Percentiles rank a stretch among this genome's conserved stretches.
These are phyloP conservation scores for Leucaena leucocephala DNA, from an alignment of 306 rosid species.

Conservation along the genomic window DNA sequence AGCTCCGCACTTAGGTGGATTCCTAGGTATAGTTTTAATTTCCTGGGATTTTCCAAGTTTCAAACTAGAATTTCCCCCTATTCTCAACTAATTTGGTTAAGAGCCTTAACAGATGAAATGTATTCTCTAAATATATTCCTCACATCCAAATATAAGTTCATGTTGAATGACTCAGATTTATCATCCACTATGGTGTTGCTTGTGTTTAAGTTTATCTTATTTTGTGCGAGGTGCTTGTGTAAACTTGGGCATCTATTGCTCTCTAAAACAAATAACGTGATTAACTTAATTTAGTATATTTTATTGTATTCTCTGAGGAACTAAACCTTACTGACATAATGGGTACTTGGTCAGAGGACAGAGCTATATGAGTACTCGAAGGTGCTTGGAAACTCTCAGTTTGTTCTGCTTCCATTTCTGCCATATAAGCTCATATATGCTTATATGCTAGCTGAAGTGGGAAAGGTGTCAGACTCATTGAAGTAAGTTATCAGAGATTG, in stretches of 20 bases:
- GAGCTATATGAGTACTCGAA: conserved; percentile 90
- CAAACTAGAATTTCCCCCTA: neutral
- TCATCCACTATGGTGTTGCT: neutral
- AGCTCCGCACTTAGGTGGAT: neutral
- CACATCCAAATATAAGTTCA: neutral
- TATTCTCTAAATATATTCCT: too few species aligned
- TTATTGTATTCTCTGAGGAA: neutral
- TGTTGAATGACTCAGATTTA: neutral
- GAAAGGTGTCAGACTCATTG: conserved; percentile 84
- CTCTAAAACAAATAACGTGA: conserved; percentile 7
- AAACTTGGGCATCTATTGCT: conserved; percentile 1
- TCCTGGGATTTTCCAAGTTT: conserved; percentile 20
- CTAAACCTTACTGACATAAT: conserved; percentile 37
- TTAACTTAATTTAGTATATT: conserved; percentile 1
- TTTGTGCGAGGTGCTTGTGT: conserved; percentile 4
- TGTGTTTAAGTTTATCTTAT: neutral
- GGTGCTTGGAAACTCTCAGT: conserved; percentile 96
- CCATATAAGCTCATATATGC: conserved; percentile 94
- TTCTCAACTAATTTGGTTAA: neutral
- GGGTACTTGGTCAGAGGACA: conserved; percentile 72
- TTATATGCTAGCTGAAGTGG: conserved; percentile 91
- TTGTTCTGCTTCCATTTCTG: conserved; percentile 79
- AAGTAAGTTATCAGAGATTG: conserved; percentile 58
- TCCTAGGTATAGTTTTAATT: conserved; percentile 4
- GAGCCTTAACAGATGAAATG: neutral